Base-by-base conservation (phyloP, 495 filamentous ascomycete genomes). In the Podospora pseudocomata region DNA sequence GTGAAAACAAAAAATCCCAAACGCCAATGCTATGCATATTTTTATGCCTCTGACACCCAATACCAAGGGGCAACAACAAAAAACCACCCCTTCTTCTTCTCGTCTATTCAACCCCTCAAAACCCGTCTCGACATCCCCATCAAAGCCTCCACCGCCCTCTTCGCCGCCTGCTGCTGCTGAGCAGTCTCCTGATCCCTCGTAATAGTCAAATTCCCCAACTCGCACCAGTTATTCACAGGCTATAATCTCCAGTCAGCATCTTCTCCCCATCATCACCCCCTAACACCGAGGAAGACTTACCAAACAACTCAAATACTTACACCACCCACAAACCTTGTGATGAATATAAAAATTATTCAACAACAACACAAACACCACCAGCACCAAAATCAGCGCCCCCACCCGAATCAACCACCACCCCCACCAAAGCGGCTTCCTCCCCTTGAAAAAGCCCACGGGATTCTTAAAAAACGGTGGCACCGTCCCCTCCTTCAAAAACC, bases 381-480 rank as follows among this genome's bases (percentile, higher is more conserved):
- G 76, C 3, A 93, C 89, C 16, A 87, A 86, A 7, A 96, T 86
- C 65, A 98, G 79, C n/a, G 90, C 90, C 6, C 85, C 92, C 9
- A 87, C 91, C 11, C 95, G 84, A 16, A 97, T 85, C 26, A 97
- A 78, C 95, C 95, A 99, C 94, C 96, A 99, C 11, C 81, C 90
- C 95, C 95, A 99, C 95, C 95, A 99, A 1, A 96, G 80, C 27
- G 92, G 90, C 77, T 94, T 96, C 5, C 95, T 85, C 23, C 92
- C 92, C 76, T 91, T 92, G 83, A 99, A 97, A 79, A 97, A 97
- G 2, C 85, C 86, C 0, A 93, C 72, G 0, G 92, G 92, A 66
- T 87, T 84, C 71, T 87, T 89, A 59, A 87, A 74, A 73, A 94
- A 93, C 2, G 81, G 80, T 39, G 79, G 81, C 20, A 87, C 74